Base-by-base conservation (phyloP, 2,329 filamentous ascomycete species). In the Trichophyton verrucosum region DNA sequence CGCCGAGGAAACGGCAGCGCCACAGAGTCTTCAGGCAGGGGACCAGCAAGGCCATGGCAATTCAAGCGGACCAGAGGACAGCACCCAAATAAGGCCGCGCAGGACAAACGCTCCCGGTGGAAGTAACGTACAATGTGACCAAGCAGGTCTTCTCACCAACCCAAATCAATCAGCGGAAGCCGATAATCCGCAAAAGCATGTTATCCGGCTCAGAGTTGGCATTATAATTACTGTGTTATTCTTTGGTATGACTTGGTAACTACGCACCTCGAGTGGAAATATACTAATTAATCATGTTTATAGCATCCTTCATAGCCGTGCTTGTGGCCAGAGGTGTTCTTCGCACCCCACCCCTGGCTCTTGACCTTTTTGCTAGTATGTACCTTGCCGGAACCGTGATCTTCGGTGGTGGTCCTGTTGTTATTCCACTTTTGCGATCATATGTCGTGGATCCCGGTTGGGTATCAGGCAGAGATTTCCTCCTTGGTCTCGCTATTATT, bases 381-480 rank as follows among this genome's bases (percentile, higher is more conserved):
- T 89, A 86, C 66, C 82, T 89, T 0, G 87, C 86, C 0, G 87
- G 86, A 0, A 89, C 86, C 1, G 81, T 86, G 61, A 85, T 84
- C 64, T 83, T 85, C 57, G 84, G 84, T 2, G 83, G 84, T 2
- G 84, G 84, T 0, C 84, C 84, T 0, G 83, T 86, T 0, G 84
- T 86, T 0, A 85, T 86, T 49, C 84, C 84, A 0, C 76, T 87
- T 0, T 74, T 86, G 1, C 76, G 82, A n/a, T 79, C 84, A 42
- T 76, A 76, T 65, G 76, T 89, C 40, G 87, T 89, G 0, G 77
- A 79, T 0, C 83, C 86, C 22, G 83, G 84, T 3, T 90, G 86
- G 86, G 86, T 90, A 0, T 82, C 80, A 0, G 77, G 84, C 0
- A 80, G 87, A 3, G 85, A 90, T 68, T 89, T 90, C 68, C 75